Percentiles rank a stretch among this genome's conserved stretches.
Conservation (phyloP, 306 rosid species). For the peach (Prunus persica) region Prunus_persica_NCBIv2 NC_034014.1:4962001-4962500, state of each 20-base stretch:
- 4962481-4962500: neutral
- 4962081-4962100: neutral
- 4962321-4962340: constrained; percentile 9
- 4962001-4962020: neutral
- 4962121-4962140: constrained; percentile 18
- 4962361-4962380: constrained; percentile 25
- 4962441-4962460: neutral
- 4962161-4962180: constrained; percentile 8
- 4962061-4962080: neutral
- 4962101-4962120: neutral
- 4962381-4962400: constrained; percentile 18
- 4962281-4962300: too few species aligned
- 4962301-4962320: neutral
- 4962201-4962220: neutral
- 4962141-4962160: constrained; percentile 19
- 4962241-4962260: too few species aligned
- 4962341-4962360: constrained; percentile 3
- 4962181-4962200: constrained; percentile 26
- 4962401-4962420: constrained; percentile 7
- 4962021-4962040: neutral
- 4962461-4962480: constrained; percentile 2
- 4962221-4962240: neutral
- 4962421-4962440: neutral
- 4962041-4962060: neutral
- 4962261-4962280: too few species aligned